Percentiles rank a stretch among this genome's conserved stretches.
phyloP scores from a whole-genome alignment of 2,329 filamentous ascomycete genomes.

The Phymatotrichopsis omnivora region DNA sequence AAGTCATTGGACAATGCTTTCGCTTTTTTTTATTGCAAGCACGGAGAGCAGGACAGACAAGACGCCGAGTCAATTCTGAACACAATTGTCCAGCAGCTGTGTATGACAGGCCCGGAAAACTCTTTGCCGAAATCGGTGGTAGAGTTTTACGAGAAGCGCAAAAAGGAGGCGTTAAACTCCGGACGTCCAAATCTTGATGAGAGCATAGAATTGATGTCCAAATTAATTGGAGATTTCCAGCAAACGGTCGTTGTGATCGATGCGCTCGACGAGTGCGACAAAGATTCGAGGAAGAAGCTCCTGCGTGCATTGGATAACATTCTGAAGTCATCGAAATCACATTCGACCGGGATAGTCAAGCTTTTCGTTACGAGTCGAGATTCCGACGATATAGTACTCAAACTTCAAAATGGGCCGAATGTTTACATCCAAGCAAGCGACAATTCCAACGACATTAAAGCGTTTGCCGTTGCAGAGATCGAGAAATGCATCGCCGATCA shows the following conservation, averaged over 20 bases:
- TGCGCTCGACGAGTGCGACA: conserved; percentile 36
- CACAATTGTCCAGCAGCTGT: conserved; percentile 27
- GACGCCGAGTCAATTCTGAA: conserved; percentile 32
- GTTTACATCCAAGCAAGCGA: conserved; percentile 29
- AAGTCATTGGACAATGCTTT: conserved; percentile 32
- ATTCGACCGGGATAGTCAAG: conserved; percentile 32
- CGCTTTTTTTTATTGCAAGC: conserved; percentile 36
- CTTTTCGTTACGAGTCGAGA: conserved; percentile 35
- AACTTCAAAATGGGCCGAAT: conserved; percentile 30
- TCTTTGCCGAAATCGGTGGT: conserved; percentile 15
- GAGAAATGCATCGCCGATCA: conserved; percentile 21
- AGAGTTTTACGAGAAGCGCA: background rate
- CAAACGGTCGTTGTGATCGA: conserved; percentile 35
- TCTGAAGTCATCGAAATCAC: conserved; percentile 29
- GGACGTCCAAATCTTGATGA: conserved; percentile 2
- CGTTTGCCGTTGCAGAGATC: conserved; percentile 29
- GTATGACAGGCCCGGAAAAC: too few species aligned
- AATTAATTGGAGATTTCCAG: conserved; percentile 31
- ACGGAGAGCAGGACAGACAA: conserved; percentile 27
- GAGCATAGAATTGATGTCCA: conserved; percentile 24
- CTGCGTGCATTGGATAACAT: conserved; percentile 31
- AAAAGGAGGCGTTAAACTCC: background rate
- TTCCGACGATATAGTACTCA: conserved; percentile 28
- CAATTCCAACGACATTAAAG: conserved; percentile 32
- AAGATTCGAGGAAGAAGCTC: conserved; percentile 28